Evolutionary conservation across 805 yeast genomes (phyloP), one percentile per base, ranked within the genome.

Genomic region (Wickerhamiella azymoides): DNA sequence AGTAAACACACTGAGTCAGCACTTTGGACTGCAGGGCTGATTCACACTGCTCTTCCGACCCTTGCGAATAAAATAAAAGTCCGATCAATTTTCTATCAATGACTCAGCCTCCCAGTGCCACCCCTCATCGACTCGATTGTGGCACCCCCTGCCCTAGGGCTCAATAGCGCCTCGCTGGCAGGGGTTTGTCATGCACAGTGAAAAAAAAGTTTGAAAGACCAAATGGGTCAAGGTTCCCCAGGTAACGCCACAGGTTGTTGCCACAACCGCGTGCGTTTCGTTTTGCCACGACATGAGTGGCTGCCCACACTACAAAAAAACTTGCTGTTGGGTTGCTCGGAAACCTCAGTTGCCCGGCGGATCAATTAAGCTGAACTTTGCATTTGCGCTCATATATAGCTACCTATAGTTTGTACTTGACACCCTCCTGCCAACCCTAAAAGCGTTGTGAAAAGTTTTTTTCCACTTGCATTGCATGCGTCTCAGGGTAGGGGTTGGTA

Each of bases 1-100:
- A 19, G 49, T 47, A 47, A 47, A 47, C 49, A 47, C 39, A 30
- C 39, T 28, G 41, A 39, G 41, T 39, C 28, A 39, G 33, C 41
- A 32, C 13, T 30, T 30, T 10, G 8, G 24, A 4, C 7, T 4
- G 24, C 24, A 21, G 24, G n/a, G n/a, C n/a, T n/a, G n/a, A n/a
- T n/a, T n/a, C n/a, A n/a, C 24, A 21, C 6, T 21, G 24, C 24
- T 7, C 7, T 4, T 21, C 24, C 24, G 24, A 7, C 7, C 24
- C 24, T 7, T 21, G 24, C 7, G 6, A 7, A 21, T 21, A 21
- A 7, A 21, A 21, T 7, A 21, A 21, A 21, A 21, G 7, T 21
- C 7, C 24, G 24, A 4, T 30, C 8, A 11, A 10, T 30, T 30
- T n/a, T 30, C 8, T 30, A 10, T 30, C 16, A 30, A 6, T 27